Conservation (phyloP, 1,139 yeast species). For the Protomyces pachydermus region DNA sequence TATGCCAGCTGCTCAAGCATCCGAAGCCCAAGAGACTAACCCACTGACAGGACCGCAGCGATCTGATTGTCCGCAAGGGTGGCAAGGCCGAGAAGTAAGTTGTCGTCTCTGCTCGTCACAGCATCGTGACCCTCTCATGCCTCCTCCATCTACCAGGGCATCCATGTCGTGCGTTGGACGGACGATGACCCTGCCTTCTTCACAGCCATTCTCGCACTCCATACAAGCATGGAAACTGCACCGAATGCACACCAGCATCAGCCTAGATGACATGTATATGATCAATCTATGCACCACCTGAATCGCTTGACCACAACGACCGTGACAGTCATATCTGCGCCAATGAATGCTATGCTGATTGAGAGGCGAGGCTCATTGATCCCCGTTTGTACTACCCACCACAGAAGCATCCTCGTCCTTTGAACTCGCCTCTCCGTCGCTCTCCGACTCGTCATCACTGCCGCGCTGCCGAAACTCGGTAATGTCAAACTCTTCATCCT, state of each 20-base stretch:
- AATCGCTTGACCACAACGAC: not conserved
- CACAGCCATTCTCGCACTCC: too few species aligned
- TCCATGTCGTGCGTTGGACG: not conserved
- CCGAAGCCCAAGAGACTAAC: not conserved
- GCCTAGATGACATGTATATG: not conserved
- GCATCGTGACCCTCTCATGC: too few species aligned
- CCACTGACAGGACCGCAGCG: constrained; percentile 14
- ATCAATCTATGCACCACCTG: not conserved
- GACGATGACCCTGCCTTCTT: not conserved
- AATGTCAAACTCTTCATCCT: constrained; percentile 48
- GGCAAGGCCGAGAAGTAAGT: not conserved
- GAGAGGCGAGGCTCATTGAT: not conserved
- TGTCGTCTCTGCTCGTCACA: not conserved
- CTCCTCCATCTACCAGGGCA: not conserved
- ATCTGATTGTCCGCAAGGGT: constrained; percentile 20
- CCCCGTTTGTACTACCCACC: constrained; percentile 4
- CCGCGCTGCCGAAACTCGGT: constrained; percentile 23
- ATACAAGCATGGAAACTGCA: too few species aligned
- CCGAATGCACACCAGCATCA: not conserved
- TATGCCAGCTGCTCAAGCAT: not conserved
- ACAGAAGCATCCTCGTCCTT: constrained; percentile 8
- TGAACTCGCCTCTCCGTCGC: not conserved
- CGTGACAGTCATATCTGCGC: not conserved
- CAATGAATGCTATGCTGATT: not conserved
- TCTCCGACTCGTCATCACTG: constrained; percentile 7